Base-by-base conservation (phyloP, 495 filamentous ascomycete species). In the Talaromyces borbonicus region DNA sequence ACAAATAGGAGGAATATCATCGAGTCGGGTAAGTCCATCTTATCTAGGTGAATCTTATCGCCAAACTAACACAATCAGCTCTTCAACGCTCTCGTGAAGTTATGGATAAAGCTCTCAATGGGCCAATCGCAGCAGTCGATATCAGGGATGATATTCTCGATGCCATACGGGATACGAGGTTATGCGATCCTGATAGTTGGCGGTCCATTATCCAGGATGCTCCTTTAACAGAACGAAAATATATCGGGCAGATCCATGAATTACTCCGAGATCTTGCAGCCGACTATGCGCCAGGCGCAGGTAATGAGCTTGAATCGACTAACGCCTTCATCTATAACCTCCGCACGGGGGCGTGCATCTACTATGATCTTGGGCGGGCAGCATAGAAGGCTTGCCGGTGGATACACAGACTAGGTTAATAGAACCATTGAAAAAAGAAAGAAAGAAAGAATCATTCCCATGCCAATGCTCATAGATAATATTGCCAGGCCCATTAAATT, bases 171-270 rank as follows among this genome's bases (percentile, higher is more conserved):
- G 72, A 77, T 15, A 92, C 89, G 9, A 68, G 79, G 15, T 73
- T 96, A 8, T 80, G 78, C 1, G 90, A 96, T 52, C 63, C 82
- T 12, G 92, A 97, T 51, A 84, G 80, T 52, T 98, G 92, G 92
- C 79, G 84, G 20, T 72, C 68, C 37, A 80, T 87, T 12, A 85
- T 90, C 47, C 88, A 96, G 57, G 77, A 71, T 31, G 81, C 85
- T 5, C 80, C 83, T 5, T 74, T 84, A 30, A 77, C 71, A 2
- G 92, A 98, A 60, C 77, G 87, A 42, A 79, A 84, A 55, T 97
- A 97, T 56, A 68, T 95, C n/a, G 71, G 77, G 33, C 85, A 96
- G 56, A 72, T 97, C 31, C 84, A 92, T 54, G 85, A 87, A 33
- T 66, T 95, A 52, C 71, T 98, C 15, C 57, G 59, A 8, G 74